Conservation (phyloP, 345 rosid species). For the Rhodamnia rubescens region DNA sequence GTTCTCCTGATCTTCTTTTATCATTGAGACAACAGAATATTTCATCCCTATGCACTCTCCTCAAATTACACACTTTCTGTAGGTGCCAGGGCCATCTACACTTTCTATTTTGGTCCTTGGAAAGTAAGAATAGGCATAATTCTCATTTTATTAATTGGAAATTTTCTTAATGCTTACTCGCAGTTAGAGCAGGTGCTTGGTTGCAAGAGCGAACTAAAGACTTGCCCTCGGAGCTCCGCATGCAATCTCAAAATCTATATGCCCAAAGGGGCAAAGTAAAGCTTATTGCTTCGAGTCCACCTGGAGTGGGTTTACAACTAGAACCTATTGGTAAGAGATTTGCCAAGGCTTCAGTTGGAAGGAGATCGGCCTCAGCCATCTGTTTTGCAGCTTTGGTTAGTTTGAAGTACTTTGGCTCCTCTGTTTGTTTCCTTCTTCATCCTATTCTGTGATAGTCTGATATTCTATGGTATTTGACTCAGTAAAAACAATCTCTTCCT, state of each 20-base stretch:
- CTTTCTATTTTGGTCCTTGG: background rate
- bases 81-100: background rate
- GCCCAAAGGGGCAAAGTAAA: background rate
- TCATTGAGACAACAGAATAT: background rate
- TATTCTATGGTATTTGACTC: background rate
- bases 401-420: background rate
- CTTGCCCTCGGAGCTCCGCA: background rate
- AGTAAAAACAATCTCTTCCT: background rate
- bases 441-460: background rate
- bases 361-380: background rate
- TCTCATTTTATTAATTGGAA: background rate
- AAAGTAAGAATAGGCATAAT: background rate
- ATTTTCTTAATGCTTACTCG: background rate
- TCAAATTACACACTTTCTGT: background rate
- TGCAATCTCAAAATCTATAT: background rate
- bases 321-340: background rate
- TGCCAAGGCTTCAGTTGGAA: background rate
- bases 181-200: background rate
- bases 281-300: conserved; percentile 14
- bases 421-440: background rate
- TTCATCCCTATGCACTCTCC: fast-evolving
- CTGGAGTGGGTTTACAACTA: background rate
- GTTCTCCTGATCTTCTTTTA: background rate
- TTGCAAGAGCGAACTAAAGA: background rate
- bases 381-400: conserved; percentile 8